Base-by-base conservation (phyloP, 805 yeast species). In the Cyberlindnera japonica region DNA sequence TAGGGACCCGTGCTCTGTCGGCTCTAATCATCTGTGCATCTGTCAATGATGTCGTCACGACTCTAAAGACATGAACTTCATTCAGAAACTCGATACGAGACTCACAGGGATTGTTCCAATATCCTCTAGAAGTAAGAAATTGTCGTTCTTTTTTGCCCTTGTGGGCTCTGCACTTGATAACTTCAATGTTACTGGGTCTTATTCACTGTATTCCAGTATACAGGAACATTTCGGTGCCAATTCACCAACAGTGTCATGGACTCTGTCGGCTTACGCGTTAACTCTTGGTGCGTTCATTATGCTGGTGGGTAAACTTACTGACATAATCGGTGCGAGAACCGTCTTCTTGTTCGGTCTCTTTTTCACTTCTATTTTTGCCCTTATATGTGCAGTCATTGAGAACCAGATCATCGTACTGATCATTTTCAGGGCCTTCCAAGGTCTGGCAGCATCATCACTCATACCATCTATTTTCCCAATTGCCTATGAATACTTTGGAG, bases 381-480 rank as follows among this genome's bases (percentile, higher is more conserved):
- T 70, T 14, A 47, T 70, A 5, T 47, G 57, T 45, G 75, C 72
- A 1, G 50, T 59, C 6, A 62, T 69, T 35, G 58, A 59, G 11
- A 54, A 63, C 11, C 55, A 30, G 3, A 48, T 55, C 38, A 62
- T 57, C 30, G 69, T 57, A 1, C 49, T 71, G 31, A 64, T 69
- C 37, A 61, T 71, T 0, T 61, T 71, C 41, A 57, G 75, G 43
- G 73, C 74, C 3, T 38, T 71, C 1, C 76, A 71, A 47, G 76
- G 75, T 14, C 49, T 69, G 7, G 61, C 67, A 14, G 76, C 67
- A 3, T 64, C 75, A 2, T 59, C 64, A 4, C 40, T 65, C 12
- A 54, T 72, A 11, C 76, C 75, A 3, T 49, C 63, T 10, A 50
- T 64, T 7, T 63, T 57, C 35, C 64, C 67, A 0, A 41, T 67